phyloP scores from a whole-genome alignment of 2,329 filamentous ascomycete genomes.

The Colletotrichum sp. region DNA sequence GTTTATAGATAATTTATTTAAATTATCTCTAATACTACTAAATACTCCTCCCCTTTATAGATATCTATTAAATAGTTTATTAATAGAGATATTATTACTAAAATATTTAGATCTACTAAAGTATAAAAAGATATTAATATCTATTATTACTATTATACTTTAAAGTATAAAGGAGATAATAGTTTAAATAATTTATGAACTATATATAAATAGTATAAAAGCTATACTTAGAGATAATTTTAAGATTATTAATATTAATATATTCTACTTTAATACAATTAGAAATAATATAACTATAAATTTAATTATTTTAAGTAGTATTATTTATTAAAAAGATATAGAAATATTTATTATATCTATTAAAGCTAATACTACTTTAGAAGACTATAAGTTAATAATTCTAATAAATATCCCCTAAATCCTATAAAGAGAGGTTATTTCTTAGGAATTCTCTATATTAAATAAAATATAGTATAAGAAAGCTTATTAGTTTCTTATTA shows the following conservation, averaged over 20 bases:
- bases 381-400: not conserved
- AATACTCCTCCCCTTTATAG: not conserved
- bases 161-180: not conserved
- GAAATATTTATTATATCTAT: not conserved
- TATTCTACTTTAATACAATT: not conserved
- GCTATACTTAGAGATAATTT: too few relatives aligned
- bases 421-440: not conserved
- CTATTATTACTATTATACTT: not conserved
- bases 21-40: not conserved
- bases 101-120: fast-evolving
- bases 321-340: not conserved
- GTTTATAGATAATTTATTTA: fast-evolving
- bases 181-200: not conserved
- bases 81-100: not conserved
- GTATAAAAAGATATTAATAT: not conserved
- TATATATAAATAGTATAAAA: not conserved
- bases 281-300: not conserved
- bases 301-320: not conserved
- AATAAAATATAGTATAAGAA: fast-evolving
- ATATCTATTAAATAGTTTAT: not conserved
- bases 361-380: not conserved
- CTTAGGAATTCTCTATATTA: not conserved
- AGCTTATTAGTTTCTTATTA: too few relatives aligned
- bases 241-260: not conserved
- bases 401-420: not conserved